Evolutionary conservation across 257 asterid species (phyloP).

Genomic region (Solanum gracilifrons): DNA sequence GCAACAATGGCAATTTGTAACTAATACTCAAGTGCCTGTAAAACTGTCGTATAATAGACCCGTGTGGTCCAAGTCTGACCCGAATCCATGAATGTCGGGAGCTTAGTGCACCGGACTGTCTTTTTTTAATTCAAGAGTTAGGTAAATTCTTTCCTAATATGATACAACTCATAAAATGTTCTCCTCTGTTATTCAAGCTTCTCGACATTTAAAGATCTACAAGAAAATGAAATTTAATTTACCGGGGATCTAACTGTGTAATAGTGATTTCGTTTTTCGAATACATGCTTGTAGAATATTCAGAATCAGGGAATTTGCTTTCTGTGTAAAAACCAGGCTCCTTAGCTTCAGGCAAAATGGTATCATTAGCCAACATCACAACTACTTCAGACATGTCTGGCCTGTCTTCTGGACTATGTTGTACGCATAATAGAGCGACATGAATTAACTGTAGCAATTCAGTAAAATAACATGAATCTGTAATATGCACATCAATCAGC

Average conservation of each 20-base stretch:
- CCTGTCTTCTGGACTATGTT: slow-evolving; percentile 7
- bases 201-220: background rate
- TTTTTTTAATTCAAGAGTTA: background rate
- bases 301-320: background rate
- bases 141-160: background rate
- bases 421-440: slow-evolving; percentile 12
- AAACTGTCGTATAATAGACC: background rate
- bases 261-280: background rate
- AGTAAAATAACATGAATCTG: background rate
- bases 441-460: slow-evolving; percentile 11
- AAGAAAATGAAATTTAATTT: background rate
- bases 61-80: background rate
- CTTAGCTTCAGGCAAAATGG: slow-evolving; percentile 5
- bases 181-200: background rate
- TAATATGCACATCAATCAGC: background rate
- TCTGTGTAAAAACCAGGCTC: background rate
- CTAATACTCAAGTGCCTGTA: background rate
- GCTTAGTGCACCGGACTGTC: too few species aligned
- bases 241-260: background rate
- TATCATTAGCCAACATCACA: slow-evolving; percentile 14
- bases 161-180: background rate
- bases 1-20: background rate
- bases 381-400: slow-evolving; percentile 20
- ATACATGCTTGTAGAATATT: background rate
- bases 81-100: background rate